Evolutionary conservation across 331 rosid genomes (phyloP).

Genomic region (Malus hybrid): DNA sequence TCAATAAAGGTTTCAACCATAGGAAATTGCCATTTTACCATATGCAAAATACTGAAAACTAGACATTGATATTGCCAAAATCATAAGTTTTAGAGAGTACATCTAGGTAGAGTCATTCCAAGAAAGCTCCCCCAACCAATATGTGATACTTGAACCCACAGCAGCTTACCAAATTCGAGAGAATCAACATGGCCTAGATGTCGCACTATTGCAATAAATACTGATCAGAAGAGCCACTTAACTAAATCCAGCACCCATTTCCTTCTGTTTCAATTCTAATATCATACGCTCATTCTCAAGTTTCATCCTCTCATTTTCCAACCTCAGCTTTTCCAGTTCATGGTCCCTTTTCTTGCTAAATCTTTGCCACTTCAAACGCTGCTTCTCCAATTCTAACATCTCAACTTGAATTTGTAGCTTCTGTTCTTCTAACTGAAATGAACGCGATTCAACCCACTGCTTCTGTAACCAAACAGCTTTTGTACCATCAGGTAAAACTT

Average conservation of each 20-base stretch:
- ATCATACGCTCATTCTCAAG: conserved; percentile 65
- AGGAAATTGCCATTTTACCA: conserved; percentile 11
- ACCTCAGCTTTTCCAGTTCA: conserved; percentile 68
- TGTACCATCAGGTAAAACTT: conserved; percentile 42
- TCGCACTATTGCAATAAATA: conserved; percentile 9
- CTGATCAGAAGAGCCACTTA: conserved; percentile 19
- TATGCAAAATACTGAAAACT: conserved; percentile 14
- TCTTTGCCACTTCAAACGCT: conserved; percentile 72
- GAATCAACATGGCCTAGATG: not conserved
- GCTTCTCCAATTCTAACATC: conserved; percentile 71
- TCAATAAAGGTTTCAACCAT: conserved; percentile 1
- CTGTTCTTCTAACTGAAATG: conserved; percentile 76
- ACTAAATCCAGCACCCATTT: conserved; percentile 41
- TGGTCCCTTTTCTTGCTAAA: conserved; percentile 68
- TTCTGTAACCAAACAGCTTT: conserved; percentile 50
- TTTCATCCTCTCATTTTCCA: conserved; percentile 82
- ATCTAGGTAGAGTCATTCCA: conserved; percentile 15
- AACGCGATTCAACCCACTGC: conserved; percentile 64
- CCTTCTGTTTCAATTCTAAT: conserved; percentile 61
- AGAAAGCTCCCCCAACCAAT: conserved; percentile 23
- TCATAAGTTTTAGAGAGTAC: conserved; percentile 20
- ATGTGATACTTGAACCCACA: conserved; percentile 12
- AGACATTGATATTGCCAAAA: conserved; percentile 10
- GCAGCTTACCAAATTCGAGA: conserved; percentile 13
- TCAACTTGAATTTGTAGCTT: conserved; percentile 68